Evolutionary conservation across 2,329 filamentous ascomycete species (phyloP).

Genomic region (Lecanosticta acicola): DNA sequence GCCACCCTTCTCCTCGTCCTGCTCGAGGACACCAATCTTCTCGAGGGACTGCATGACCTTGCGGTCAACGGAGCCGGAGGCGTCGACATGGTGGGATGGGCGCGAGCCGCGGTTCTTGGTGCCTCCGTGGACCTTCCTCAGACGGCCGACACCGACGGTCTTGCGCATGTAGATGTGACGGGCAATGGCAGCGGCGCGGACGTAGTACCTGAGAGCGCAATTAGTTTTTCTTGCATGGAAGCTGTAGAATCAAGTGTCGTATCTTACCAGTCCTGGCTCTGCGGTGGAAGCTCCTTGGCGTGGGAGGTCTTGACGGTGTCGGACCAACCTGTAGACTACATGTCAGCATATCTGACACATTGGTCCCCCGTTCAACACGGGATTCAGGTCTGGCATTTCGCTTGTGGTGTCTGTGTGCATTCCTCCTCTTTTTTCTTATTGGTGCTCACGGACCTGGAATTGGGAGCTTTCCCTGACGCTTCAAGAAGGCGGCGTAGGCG

Average conservation of each 20-base stretch:
- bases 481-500: conserved; percentile 82
- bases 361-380: conserved; percentile 47
- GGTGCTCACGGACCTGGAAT: conserved; percentile 65
- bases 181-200: conserved; percentile 88
- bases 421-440: conserved; percentile 21
- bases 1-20: conserved; percentile 97
- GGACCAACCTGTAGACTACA: conserved; percentile 76
- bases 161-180: conserved; percentile 99
- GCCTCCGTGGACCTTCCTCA: conserved; percentile 89
- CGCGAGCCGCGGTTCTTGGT: conserved; percentile 89
- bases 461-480: conserved; percentile 88
- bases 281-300: conserved; percentile 94
- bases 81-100: conserved; percentile 92
- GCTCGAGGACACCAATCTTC: conserved; percentile 98
- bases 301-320: conserved; percentile 98
- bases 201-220: conserved; percentile 58
- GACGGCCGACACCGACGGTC: conserved; percentile 95
- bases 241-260: neutral
- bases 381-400: conserved; percentile 45
- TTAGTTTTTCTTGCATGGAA: too few species aligned
- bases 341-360: conserved; percentile 38
- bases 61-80: conserved; percentile 91
- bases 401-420: conserved; percentile 16
- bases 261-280: conserved; percentile 96
- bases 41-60: conserved; percentile 96